Evolutionary conservation across 176 grass and related monocot species (phyloP).

Genomic region (Tillandsia fasciculata): DNA sequence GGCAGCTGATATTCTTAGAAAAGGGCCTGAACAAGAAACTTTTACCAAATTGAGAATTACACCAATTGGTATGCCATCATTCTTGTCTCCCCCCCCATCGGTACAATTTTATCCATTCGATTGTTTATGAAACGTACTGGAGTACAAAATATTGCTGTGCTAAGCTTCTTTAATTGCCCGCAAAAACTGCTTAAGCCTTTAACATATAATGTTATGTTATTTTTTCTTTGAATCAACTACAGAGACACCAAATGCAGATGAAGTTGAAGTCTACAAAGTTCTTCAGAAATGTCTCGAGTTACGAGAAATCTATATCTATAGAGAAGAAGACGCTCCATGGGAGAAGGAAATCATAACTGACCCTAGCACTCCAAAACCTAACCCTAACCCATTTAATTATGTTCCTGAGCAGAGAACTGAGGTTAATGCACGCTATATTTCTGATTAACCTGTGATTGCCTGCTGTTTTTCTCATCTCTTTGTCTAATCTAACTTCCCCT

Average conservation of each 20-base stretch:
- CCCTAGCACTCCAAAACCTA: constrained; percentile 89
- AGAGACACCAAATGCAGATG: constrained; percentile 75
- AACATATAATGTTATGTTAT: not conserved
- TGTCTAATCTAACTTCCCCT: not conserved
- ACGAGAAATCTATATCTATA: constrained; percentile 75
- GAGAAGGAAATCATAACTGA: constrained; percentile 95
- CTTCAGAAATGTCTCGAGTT: constrained; percentile 87
- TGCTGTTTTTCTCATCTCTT: not conserved
- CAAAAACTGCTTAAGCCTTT: too few species aligned
- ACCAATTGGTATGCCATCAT: constrained; percentile 48
- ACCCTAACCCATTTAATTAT: constrained; percentile 67
- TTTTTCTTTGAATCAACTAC: constrained; percentile 14
- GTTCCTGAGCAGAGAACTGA: constrained; percentile 57
- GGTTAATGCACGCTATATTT: constrained; percentile 29
- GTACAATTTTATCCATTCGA: not conserved
- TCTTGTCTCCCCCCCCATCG: not conserved
- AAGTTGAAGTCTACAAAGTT: constrained; percentile 82
- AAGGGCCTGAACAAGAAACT: constrained; percentile 76
- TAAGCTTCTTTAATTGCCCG: too few species aligned
- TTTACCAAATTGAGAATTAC: constrained; percentile 77
- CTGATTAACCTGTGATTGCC: not conserved
- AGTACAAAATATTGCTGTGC: not conserved
- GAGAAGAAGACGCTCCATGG: constrained; percentile 91
- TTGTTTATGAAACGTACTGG: not conserved
- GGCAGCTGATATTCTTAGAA: constrained; percentile 92